Conservation (phyloP, 495 filamentous ascomycete species). For the Cercophora sp. region DNA sequence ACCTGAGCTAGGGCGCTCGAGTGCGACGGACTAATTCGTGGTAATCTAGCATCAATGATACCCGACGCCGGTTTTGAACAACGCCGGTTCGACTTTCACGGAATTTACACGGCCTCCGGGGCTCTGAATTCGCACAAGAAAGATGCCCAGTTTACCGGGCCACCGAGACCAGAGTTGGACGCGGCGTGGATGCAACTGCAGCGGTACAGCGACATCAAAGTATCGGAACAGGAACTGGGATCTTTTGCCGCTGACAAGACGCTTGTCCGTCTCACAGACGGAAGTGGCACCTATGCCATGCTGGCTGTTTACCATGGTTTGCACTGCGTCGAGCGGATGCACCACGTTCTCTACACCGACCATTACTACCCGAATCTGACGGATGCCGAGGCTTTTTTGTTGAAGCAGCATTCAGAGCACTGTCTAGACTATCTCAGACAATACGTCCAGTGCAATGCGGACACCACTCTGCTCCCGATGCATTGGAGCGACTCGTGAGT, state of each 20-base stretch:
- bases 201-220: constrained; percentile 1
- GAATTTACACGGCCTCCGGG: background rate
- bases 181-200: constrained; percentile 4
- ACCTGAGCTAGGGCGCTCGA: no score
- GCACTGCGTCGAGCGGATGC: constrained; percentile 6
- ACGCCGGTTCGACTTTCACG: constrained; percentile 1
- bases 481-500: constrained; percentile 4
- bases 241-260: background rate
- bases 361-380: constrained; percentile 8
- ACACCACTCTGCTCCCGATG: constrained; percentile 11
- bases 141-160: background rate
- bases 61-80: background rate
- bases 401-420: constrained; percentile 9
- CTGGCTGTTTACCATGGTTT: constrained; percentile 8
- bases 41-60: background rate
- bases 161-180: constrained; percentile 8
- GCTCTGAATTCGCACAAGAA: constrained; percentile 2
- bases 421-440: constrained; percentile 12
- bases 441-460: constrained; percentile 14
- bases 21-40: no score
- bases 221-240: constrained; percentile 1
- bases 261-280: constrained; percentile 5
- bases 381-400: background rate
- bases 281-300: constrained; percentile 1
- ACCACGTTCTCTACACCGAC: constrained; percentile 5